Evolutionary conservation across 2,329 filamentous ascomycete genomes (phyloP).

Genomic region (Tricladium varicosporioides): DNA sequence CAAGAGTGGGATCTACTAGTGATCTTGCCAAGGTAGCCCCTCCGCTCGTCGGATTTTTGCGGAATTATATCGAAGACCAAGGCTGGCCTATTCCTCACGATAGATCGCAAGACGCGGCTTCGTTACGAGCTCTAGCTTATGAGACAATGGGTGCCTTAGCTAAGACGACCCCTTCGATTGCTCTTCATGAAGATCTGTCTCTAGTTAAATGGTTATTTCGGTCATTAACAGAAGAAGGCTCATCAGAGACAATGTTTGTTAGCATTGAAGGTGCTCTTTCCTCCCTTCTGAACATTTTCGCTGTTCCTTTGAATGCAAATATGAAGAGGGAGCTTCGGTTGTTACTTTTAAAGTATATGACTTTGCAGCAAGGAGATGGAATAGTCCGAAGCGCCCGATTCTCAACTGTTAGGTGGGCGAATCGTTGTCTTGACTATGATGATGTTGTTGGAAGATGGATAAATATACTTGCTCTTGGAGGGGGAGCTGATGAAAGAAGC

Average conservation of each 20-base stretch:
- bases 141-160: constrained; percentile 85
- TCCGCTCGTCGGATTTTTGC: constrained; percentile 66
- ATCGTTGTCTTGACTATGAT: constrained; percentile 77
- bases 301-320: constrained; percentile 36
- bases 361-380: constrained; percentile 45
- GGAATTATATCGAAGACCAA: constrained; percentile 72
- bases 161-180: constrained; percentile 58
- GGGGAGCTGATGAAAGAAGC: constrained; percentile 64
- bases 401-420: constrained; percentile 83
- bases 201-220: constrained; percentile 77
- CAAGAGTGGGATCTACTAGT: constrained; percentile 63
- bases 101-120: constrained; percentile 56
- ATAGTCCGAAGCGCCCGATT: constrained; percentile 74
- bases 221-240: constrained; percentile 77
- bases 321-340: constrained; percentile 33
- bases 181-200: constrained; percentile 49
- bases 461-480: constrained; percentile 76
- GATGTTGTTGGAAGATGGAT: constrained; percentile 85
- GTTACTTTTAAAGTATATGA: constrained; percentile 69
- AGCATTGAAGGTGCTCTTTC: constrained; percentile 89
- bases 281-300: constrained; percentile 64
- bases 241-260: constrained; percentile 69
- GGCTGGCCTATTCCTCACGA: constrained; percentile 75
- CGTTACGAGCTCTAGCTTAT: constrained; percentile 77
- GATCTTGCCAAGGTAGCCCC: constrained; percentile 65